Evolutionary conservation across 1,139 yeast genomes (phyloP), one percentile per base, ranked within the genome.

Genomic region (Pichia sp.): DNA sequence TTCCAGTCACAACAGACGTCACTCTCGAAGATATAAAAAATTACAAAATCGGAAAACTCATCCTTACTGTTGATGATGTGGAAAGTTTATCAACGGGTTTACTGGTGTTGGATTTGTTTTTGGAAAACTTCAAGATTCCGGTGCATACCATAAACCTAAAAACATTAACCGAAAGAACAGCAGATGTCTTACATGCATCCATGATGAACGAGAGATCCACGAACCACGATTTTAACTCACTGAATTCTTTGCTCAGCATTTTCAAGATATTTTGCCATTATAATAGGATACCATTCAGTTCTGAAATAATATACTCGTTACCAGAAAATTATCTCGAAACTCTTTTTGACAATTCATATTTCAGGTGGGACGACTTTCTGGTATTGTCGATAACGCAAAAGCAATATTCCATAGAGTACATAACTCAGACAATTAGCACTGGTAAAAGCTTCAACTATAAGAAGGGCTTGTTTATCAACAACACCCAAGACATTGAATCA

Each of bases 131-230:
- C 3, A 48, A 51, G 9, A 41, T 63, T 8, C 65, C 69, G 1
- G 61, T 77, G 30, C 70, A 67, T 46, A 83, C 79, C 1, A 58
- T 77, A 7, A 77, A 77, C 47, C 56, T 77, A 39, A 65, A 77
- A 39, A 73, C 74, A 27, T 62, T 79, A 38, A 72, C 80, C 2
- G 78, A 80, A 31, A 64, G 87, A 55, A 78, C 85, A 0, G 75
- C 84, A 0, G 82, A 79, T 55, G 58, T 79, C 34, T 64, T 79
- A 37, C 84, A 76, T 48, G 84, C 83, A 2, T 77, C 84, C 6
- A 54, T 54, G 59, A 32, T 52, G 25, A 39, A 44, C 14, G 51
- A 48, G 6, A 25, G 22, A n/a, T 34, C 37, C 11, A 30, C 35
- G 8, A 42, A 38, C 46, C 45, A 29, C 37, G 44, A 33, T 22